Evolutionary conservation across 805 yeast genomes (phyloP), one percentile per base, ranked within the genome.

Genomic region (Metschnikowia anglica): DNA sequence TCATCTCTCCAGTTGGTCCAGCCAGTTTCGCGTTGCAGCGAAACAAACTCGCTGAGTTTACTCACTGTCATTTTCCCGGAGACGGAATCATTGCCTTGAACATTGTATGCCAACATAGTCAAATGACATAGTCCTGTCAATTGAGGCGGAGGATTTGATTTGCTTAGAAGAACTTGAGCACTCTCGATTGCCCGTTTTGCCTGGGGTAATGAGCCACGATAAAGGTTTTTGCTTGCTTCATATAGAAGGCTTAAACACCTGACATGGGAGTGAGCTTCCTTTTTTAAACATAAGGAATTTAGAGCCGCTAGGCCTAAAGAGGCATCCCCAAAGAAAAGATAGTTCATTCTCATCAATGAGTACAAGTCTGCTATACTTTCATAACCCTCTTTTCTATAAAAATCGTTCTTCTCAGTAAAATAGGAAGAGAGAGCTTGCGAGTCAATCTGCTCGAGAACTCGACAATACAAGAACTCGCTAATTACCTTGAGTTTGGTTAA

Each of bases 381-480:
- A 11, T 37, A 44, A 3, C 55, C 56, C 6, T 28, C 19, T 15
- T 33, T 23, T 9, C 16, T 8, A 27, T 52, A 52, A 10, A 7
- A 29, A 4, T 31, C 23, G 9, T 39, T 37, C 19, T 33, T 44
- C 5, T 48, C 53, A 10, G 15, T 10, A 28, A 43, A 32, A 21
- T 27, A 45, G 12, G 39, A 29, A 18, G 45, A 36, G 17, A 49
- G 24, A 2, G 44, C 34, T 6, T n/a, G 15, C 4, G 47, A 37
- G 12, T 42, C 32, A 8, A 56, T 46, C 26, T 37, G 43, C 37
- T 63, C 66, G 32, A 72, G 59, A 16, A 75, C 65, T 38, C 62
- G 67, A 19, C 67, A 62, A 36, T 61, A 65, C 20, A 74, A 45
- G 19, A 67, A 53, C 41, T 72, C 76, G 12, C 66, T 46, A 33